These are phyloP conservation scores for Polyporus tsugae DNA, from an alignment of 1,284 basidiomycete species.

Conservation along the genomic window DNA sequence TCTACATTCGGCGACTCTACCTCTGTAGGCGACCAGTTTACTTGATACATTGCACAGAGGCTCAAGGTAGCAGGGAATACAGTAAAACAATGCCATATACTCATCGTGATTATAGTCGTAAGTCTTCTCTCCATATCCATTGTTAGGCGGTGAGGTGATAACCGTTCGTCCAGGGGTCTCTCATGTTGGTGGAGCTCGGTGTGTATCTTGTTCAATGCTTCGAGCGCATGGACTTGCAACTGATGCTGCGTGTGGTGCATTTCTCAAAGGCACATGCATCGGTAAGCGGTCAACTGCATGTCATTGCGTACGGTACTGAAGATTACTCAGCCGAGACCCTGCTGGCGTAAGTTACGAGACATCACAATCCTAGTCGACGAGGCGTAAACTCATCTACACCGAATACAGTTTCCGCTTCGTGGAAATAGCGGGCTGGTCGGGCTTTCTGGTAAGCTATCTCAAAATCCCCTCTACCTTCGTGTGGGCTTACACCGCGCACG, in stretches of 20 bases:
- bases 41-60: neutral
- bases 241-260: neutral
- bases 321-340: neutral
- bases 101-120: slow-evolving; percentile 1
- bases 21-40: neutral
- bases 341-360: neutral
- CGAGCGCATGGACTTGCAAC: neutral
- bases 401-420: neutral
- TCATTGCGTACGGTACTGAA: neutral
- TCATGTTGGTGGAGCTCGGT: slow-evolving; percentile 3
- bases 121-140: neutral
- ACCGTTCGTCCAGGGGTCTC: neutral
- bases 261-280: neutral
- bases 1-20: slow-evolving; percentile 2
- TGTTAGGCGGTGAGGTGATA: neutral
- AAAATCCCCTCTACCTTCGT: neutral
- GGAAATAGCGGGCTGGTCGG: slow-evolving; percentile 1
- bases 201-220: neutral
- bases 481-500: neutral
- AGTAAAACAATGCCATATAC: slow-evolving; percentile 2
- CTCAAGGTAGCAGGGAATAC: neutral
- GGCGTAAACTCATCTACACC: neutral
- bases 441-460: neutral
- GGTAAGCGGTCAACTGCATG: neutral
- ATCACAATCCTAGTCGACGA: neutral